These are phyloP conservation scores for Rosa multiflora DNA, from an alignment of 306 rosid genomes.

Conservation along the genomic window DNA sequence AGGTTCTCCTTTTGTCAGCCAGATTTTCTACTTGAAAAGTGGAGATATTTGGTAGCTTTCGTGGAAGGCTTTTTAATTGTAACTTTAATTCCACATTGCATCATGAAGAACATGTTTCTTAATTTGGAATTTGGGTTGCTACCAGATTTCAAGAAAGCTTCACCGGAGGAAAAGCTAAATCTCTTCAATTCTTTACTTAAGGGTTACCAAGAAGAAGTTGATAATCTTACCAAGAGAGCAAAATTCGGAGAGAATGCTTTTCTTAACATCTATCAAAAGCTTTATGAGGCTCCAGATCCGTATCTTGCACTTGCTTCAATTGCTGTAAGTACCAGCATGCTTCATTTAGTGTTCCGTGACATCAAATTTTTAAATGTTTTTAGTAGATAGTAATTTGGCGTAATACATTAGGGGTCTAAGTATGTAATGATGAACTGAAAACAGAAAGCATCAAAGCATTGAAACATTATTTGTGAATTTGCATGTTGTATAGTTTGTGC, in stretches of 20 bases:
- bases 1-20: not conserved
- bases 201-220: constrained; percentile 97
- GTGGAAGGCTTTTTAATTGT: not conserved
- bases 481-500: constrained; percentile 15
- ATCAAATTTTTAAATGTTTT: not conserved
- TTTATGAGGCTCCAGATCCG: constrained; percentile 99
- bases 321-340: constrained; percentile 59
- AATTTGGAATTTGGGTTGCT: constrained; percentile 15
- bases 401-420: not conserved
- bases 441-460: not conserved
- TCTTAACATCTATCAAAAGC: constrained; percentile 91
- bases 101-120: not conserved
- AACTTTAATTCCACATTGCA: not conserved
- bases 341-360: constrained; percentile 25
- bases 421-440: not conserved
- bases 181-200: constrained; percentile 76
- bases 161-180: constrained; percentile 69
- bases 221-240: constrained; percentile 90
- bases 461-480: not conserved
- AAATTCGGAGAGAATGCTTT: constrained; percentile 98
- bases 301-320: constrained; percentile 85
- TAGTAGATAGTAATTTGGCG: not conserved
- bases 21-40: not conserved
- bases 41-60: not conserved
- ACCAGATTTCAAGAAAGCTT: constrained; percentile 87